A percentile compares a stretch with the other conserved stretches of the same genome.
These are phyloP conservation scores for Amanita inopinata DNA, from an alignment of 768 basidiomycete species.

Conservation along the genomic window DNA sequence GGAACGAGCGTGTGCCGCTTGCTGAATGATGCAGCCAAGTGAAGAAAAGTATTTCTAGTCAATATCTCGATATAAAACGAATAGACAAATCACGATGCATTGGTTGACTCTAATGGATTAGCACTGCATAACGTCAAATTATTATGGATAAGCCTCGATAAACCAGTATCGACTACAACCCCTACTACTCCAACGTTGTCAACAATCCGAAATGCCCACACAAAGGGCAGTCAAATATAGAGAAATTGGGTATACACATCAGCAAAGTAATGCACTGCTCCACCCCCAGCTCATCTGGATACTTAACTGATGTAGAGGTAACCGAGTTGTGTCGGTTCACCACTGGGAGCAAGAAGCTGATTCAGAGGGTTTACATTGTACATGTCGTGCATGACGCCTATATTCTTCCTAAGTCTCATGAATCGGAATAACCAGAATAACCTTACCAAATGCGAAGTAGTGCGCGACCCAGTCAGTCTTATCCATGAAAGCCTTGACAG, in stretches of 20 bases:
- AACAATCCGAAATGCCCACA: constrained; percentile 3
- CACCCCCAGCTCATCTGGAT: background rate
- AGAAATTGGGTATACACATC: constrained; percentile 1
- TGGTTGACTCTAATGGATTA: too few species aligned
- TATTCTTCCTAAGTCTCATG: background rate
- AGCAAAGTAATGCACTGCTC: background rate
- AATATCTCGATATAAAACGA: constrained; percentile 7
- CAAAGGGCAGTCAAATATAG: background rate
- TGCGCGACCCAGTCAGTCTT: constrained; percentile 26
- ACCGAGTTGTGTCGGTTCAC: constrained; percentile 45
- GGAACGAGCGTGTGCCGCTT: too few species aligned
- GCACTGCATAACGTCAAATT: background rate
- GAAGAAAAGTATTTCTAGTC: constrained; percentile 7
- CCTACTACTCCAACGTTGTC: background rate
- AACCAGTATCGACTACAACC: constrained; percentile 2
- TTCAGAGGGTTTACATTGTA: constrained; percentile 47
- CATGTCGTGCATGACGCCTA: constrained; percentile 49
- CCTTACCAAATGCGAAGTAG: constrained; percentile 57
- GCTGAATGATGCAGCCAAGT: too few species aligned
- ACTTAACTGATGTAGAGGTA: constrained; percentile 33
- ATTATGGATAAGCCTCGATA: constrained; percentile 3
- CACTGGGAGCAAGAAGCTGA: constrained; percentile 35
- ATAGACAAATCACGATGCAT: constrained; percentile 1
- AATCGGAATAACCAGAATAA: background rate
- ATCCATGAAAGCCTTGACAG: constrained; percentile 37